Evolutionary conservation across 495 filamentous ascomycete genomes (phyloP), one percentile per base, ranked within the genome.

Genomic region (Acidomyces sp.): DNA sequence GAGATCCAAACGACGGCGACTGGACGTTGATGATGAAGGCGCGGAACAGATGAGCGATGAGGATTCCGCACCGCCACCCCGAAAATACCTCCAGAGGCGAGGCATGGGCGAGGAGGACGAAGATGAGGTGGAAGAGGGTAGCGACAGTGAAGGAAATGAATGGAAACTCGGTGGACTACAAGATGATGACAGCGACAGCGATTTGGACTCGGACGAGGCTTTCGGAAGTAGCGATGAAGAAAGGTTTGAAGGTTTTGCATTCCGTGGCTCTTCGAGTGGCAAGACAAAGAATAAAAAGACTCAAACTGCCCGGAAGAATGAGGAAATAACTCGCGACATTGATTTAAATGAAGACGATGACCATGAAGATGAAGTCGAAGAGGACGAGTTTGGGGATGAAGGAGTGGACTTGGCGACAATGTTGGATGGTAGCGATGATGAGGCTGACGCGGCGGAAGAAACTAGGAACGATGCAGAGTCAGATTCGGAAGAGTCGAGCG

Each of bases 181-280:
- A 13, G 75, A 70, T 34, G 53, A 51, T 11, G 61, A 62, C 33
- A 53, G 54, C 17, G 61, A 62, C 36, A 55, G 49, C n/a, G 58
- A 81, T 68, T 41, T 96, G 34, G 85, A 96, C 56, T 85, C 79
- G 47, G 88, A 95, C 43, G 88, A 94, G 55, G 88, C 88, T 23
- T 80, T 95, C 67, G 88, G 86, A 6, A 78, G 74, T 61, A 40
- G 69, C 61, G 32, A 77, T 63, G 47, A 72, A 69, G 51, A 61
- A 57, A 49, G 40, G 35, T 64, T 62, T 44, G 58, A 60, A 39
- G 60, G 55, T 2, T 61, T 53, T 35, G 48, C 53, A 17, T 60
- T 59, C 48, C 43, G 60, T 21, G 60, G 56, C 2, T 47, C 43
- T 11, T 23, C 13, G 3, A 49, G 18, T 61, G 67, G 37, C 33